Conservation (phyloP, 805 yeast genomes). For the Ogataea thermomethanolica region DNA sequence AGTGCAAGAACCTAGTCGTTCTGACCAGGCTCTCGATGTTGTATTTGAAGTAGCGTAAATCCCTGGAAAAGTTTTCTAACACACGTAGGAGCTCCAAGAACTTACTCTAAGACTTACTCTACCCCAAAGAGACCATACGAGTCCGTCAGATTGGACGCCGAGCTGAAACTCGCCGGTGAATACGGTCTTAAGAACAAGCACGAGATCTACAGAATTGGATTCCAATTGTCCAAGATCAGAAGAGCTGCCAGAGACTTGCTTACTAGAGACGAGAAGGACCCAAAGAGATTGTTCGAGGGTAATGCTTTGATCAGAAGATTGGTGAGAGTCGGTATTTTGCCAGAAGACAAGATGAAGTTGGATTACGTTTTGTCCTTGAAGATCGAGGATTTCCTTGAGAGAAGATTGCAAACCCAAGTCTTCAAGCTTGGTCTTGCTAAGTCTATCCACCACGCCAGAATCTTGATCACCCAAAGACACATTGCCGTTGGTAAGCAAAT, state of each 20-base stretch:
- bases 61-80: constrained; percentile 16
- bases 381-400: constrained; percentile 98
- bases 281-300: constrained; percentile 99
- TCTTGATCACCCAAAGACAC: constrained; percentile 97
- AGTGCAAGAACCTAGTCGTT: constrained; percentile 38
- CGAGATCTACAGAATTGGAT: constrained; percentile 99
- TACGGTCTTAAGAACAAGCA: constrained; percentile 99
- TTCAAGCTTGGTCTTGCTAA: constrained; percentile 99
- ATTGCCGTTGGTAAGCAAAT: constrained; percentile 99
- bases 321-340: constrained; percentile 97
- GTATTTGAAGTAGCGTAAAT: constrained; percentile 15
- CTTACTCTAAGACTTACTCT: constrained; percentile 98
- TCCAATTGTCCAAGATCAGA: constrained; percentile 98
- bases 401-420: constrained; percentile 99
- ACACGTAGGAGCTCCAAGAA: constrained; percentile 89
- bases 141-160: constrained; percentile 99
- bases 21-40: constrained; percentile 7
- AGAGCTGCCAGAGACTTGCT: constrained; percentile 99
- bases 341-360: constrained; percentile 99
- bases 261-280: constrained; percentile 99
- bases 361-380: constrained; percentile 99
- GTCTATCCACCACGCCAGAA: constrained; percentile 99
- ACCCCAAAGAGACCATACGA: constrained; percentile 99
- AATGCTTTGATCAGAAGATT: constrained; percentile 99
- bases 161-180: constrained; percentile 99